Evolutionary conservation across 2,329 filamentous ascomycete genomes (phyloP), one percentile per base, ranked within the genome.

Genomic region (Dothistroma pini): DNA sequence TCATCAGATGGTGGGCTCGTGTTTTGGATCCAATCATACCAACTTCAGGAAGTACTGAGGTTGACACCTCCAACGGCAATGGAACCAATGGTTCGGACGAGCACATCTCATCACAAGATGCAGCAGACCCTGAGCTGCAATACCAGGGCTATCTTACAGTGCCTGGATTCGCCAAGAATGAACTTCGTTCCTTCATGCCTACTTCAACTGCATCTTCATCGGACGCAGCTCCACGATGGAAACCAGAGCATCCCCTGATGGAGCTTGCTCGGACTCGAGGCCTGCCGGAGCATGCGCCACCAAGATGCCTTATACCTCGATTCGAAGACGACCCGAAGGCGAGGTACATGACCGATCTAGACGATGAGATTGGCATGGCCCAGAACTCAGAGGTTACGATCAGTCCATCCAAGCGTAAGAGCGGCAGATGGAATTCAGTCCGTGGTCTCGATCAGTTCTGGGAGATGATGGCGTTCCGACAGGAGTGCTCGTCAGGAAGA

Each of bases 301-400:
- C 90, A 0, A 84, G 93, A 62, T 96, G 68, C 78, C 60, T 97
- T 8, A 88, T 99, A 5, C 95, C 95, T 1, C 88, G 89, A 22
- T 96, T 96, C 65, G 95, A 95, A 0, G 95, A 99, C 73, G 95
- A 99, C 65, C 95, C 95, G 0, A 99, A 99, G 74, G 87, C 92
- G 1, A 85, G 95, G 5, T 97, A 93, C 71, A 82, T 96, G 51
- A 84, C 91, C 62, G 93, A 97, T 72, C 79, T 99, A 4, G 93
- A 99, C 70, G 90, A 93, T 34, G 91, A 96, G 72, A 69, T 74
- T 21, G 72, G 72, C 21, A 56, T 74, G 9, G 60, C 66, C 3
- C 66, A 69, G 29, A 68, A 70, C 35, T 62, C 65, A 7, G 50
- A 64, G 22, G 62, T 82, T 10, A 63, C 66, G 2, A 71, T 67